Base-by-base conservation (phyloP, 1,284 basidiomycete genomes). In the Papiliotrema fonsecae region DNA sequence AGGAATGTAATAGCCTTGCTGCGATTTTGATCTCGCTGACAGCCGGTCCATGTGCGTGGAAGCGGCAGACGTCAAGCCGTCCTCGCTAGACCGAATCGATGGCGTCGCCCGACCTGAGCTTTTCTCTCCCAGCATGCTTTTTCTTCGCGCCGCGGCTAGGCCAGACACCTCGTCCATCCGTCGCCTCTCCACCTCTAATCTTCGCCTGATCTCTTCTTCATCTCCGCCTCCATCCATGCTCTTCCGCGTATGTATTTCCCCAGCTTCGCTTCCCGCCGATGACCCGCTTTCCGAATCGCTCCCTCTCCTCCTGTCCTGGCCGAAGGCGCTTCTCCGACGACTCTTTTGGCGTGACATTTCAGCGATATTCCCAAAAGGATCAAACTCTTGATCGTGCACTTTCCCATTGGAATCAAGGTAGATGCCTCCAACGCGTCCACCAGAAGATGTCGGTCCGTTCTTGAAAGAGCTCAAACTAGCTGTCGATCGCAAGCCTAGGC, bases 301-400 rank as follows among this genome's bases (percentile, higher is more conserved):
- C 19, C 58, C 56, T 42, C 54, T 50, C 37, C 66, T 47, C 25
- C 61, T 50, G 31, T 63, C 61, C 21, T 58, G 56, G 4, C 72
- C 72, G 47, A 73, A 72, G 2, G 71, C 72, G 16, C 62, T 62
- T 16, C 64, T 49, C 28, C 64, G 54, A 19, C 60, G 57, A 18
- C 62, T 69, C 41, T 70, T 69, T 4, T 61, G 58, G 31, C 69
- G 43, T 10, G 65, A 62, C 47, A 72, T 57, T 25, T 63, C 62
- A 1, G 69, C 55, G 1, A 74, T 67, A 27, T 64, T 65, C 7
- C 61, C 66, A 48, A 74, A 74, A 2, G 72, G 72, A 49, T 74
- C 72, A 52, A 62, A 74, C 45, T 74, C 72, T 34, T 67, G 70
- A 58, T 74, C 72, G 51, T 74, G 72, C 6, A 72, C 47, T 47